These are phyloP conservation scores for Neoscytalidium dimidiatum DNA, from an alignment of 2,329 filamentous ascomycete genomes.

Conservation along the genomic window DNA sequence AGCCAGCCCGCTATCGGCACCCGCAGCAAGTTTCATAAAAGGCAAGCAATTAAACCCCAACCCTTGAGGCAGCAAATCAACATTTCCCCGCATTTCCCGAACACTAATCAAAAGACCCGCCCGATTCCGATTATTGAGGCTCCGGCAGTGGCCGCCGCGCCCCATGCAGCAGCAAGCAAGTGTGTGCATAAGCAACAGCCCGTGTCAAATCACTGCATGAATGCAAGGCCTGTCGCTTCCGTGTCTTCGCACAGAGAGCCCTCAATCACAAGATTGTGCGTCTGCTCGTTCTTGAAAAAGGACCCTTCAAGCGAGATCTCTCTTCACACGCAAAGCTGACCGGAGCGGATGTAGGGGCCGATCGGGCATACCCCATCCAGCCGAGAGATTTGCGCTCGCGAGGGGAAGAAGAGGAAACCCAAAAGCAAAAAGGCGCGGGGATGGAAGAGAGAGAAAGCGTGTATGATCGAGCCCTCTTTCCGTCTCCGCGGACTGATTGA, in stretches of 20 bases:
- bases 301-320: not conserved
- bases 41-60: constrained; percentile 7
- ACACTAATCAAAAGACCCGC: not conserved
- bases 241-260: not conserved
- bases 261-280: not conserved
- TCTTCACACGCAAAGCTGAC: not conserved
- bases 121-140: not conserved
- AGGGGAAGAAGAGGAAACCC: not conserved
- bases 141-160: not conserved
- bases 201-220: not conserved
- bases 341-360: not conserved
- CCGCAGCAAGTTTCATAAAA: not conserved
- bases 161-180: not conserved
- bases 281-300: too few species aligned
- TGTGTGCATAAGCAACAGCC: not conserved
- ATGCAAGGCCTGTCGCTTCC: not conserved
- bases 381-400: not conserved
- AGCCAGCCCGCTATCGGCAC: not conserved
- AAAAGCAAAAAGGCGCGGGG: too few species aligned
- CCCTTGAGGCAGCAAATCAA: constrained; percentile 16
- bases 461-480: not conserved
- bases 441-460: not conserved
- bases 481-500: not conserved
- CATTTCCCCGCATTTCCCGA: not conserved
- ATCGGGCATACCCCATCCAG: not conserved